Evolutionary conservation across 768 basidiomycete genomes (phyloP).

Genomic region (Russula sp.): DNA sequence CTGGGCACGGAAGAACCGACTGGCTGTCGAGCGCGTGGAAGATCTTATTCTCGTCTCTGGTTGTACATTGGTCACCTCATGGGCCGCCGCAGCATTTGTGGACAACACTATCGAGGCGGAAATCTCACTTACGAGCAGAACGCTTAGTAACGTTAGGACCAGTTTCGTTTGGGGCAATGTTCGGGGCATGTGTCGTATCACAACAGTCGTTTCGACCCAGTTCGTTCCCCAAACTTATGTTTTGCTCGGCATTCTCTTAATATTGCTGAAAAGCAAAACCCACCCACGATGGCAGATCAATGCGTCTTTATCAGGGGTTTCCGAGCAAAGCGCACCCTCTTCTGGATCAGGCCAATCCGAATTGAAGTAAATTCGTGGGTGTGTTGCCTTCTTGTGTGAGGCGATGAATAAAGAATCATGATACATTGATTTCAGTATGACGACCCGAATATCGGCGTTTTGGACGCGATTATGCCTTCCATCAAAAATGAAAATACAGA

Average conservation of each 20-base stretch:
- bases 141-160: background rate
- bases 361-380: slow-evolving; percentile 5
- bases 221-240: background rate
- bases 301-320: slow-evolving; percentile 24
- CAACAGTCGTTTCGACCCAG: background rate
- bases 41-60: slow-evolving; percentile 22
- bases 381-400: background rate
- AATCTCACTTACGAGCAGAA: background rate
- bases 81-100: slow-evolving; percentile 10
- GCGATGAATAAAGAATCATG: background rate
- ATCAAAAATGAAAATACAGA: too few species aligned
- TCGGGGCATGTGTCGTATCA: background rate
- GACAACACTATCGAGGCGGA: background rate
- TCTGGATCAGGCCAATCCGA: background rate
- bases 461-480: too few species aligned
- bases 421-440: background rate
- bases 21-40: slow-evolving; percentile 12
- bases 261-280: too few species aligned
- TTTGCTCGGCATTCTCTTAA: too few species aligned
- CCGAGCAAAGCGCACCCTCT: slow-evolving; percentile 15
- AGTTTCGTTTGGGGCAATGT: background rate
- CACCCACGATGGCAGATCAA: too few species aligned
- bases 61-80: slow-evolving; percentile 11
- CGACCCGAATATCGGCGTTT: background rate
- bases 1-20: background rate